phyloP scores from a whole-genome alignment of 805 yeast species.

The Torulaspora quercuum region DNA sequence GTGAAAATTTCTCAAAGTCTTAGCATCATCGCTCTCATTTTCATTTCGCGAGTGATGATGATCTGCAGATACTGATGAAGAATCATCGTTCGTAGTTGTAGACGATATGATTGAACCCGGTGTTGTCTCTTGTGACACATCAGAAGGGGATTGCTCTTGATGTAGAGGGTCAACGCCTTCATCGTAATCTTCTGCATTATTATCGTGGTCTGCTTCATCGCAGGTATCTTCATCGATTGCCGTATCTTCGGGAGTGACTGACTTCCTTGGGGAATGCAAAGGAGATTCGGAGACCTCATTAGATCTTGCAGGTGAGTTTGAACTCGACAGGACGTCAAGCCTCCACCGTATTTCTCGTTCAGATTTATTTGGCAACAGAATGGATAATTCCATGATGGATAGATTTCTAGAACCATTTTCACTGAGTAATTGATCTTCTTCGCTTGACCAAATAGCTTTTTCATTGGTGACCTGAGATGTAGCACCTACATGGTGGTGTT shows the following conservation, averaged over 20 bases:
- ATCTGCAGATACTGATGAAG: constrained; percentile 2
- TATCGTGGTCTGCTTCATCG: constrained; percentile 16
- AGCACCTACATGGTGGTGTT: no score
- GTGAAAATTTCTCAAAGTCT: constrained; percentile 6
- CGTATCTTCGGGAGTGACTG: constrained; percentile 23
- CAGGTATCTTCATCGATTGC: constrained; percentile 25
- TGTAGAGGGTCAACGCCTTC: constrained; percentile 20
- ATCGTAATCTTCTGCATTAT: constrained; percentile 20
- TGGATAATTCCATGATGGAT: constrained; percentile 67
- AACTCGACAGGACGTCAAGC: constrained; percentile 43
- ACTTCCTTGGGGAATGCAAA: constrained; percentile 23
- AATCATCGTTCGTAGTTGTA: constrained; percentile 16
- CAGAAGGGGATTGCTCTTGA: constrained; percentile 10
- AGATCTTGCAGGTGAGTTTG: constrained; percentile 12
- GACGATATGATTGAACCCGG: constrained; percentile 22
- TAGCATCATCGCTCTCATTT: constrained; percentile 3
- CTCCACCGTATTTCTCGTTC: constrained; percentile 71
- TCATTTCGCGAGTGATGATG: constrained; percentile 6
- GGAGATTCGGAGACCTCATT: constrained; percentile 18
- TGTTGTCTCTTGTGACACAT: constrained; percentile 21
- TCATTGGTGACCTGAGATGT: no score
- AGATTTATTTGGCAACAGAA: constrained; percentile 67
- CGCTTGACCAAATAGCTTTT: constrained; percentile 45
- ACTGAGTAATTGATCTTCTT: constrained; percentile 67
- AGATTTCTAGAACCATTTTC: constrained; percentile 56